phyloP scores from a whole-genome alignment of 2,329 filamentous ascomycete species.

The Colletotrichum agaves region DNA sequence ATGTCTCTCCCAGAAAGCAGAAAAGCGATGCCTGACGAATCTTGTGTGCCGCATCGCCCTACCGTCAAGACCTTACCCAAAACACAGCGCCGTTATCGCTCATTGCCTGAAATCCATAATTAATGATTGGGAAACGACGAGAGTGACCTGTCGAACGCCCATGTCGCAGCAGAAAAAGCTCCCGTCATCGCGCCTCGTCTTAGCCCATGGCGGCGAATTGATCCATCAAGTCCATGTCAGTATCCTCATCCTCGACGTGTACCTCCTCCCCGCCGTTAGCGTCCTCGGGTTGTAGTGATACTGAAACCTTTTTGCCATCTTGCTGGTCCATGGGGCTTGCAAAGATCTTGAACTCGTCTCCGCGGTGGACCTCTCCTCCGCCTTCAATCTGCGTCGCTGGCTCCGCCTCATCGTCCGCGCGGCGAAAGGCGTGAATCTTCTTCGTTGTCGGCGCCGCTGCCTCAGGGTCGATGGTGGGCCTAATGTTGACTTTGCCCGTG shows the following conservation, averaged over 20 bases:
- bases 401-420: slow-evolving; percentile 4
- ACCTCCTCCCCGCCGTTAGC: slow-evolving; percentile 28
- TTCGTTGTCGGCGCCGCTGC: slow-evolving; percentile 5
- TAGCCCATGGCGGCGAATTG: slow-evolving; percentile 19
- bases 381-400: slow-evolving; percentile 33
- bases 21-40: slow-evolving; percentile 1
- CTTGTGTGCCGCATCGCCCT: not conserved
- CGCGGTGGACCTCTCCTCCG: slow-evolving; percentile 38
- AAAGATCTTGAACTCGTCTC: slow-evolving; percentile 36
- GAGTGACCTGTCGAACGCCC: slow-evolving; percentile 33
- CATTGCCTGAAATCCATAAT: slow-evolving; percentile 3
- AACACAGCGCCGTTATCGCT: slow-evolving; percentile 21
- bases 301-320: slow-evolving; percentile 17
- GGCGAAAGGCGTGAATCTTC: slow-evolving; percentile 11
- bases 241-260: slow-evolving; percentile 32
- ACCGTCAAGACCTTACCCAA: not conserved
- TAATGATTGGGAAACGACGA: slow-evolving; percentile 3
- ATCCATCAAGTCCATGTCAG: slow-evolving; percentile 30
- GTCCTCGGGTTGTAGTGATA: slow-evolving; percentile 5
- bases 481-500: slow-evolving; percentile 41
- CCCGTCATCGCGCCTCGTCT: slow-evolving; percentile 13
- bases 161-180: slow-evolving; percentile 33
- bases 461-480: slow-evolving; percentile 22
- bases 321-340: slow-evolving; percentile 21
- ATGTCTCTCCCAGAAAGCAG: slow-evolving; percentile 17